These are phyloP conservation scores for Pseudocercospora fuligena DNA, from an alignment of 2,329 filamentous ascomycete genomes.

Conservation along the genomic window DNA sequence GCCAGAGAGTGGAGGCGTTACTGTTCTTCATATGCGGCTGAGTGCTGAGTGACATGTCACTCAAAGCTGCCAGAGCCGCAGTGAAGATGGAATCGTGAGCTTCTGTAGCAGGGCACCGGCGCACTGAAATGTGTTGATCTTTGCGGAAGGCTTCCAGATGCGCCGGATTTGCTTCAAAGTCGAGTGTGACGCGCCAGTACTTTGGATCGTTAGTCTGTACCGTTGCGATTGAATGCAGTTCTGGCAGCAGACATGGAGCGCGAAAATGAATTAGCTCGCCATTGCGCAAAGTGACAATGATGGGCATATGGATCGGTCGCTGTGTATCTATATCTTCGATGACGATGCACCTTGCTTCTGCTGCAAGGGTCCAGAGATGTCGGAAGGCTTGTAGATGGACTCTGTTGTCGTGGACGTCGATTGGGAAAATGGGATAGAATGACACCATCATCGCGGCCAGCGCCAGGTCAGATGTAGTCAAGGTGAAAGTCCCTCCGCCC, in stretches of 20 bases:
- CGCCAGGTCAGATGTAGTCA: constrained; percentile 85
- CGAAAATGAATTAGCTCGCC: constrained; percentile 41
- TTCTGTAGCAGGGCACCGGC: constrained; percentile 61
- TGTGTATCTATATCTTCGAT: constrained; percentile 84
- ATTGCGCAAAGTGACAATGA: constrained; percentile 36
- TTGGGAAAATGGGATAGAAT: constrained; percentile 93
- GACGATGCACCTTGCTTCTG: constrained; percentile 86
- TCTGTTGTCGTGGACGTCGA: constrained; percentile 87
- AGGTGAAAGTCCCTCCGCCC: constrained; percentile 88
- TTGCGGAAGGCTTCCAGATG: constrained; percentile 68
- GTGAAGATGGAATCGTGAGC: constrained; percentile 65
- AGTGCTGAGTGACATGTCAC: constrained; percentile 55
- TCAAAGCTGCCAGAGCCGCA: constrained; percentile 75
- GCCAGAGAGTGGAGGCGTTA: constrained; percentile 55
- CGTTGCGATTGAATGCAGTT: constrained; percentile 65
- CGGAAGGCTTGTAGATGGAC: constrained; percentile 95
- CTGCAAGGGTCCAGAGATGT: constrained; percentile 94
- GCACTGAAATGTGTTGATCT: constrained; percentile 75
- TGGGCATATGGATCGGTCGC: constrained; percentile 67
- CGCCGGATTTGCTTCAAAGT: constrained; percentile 68
- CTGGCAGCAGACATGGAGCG: constrained; percentile 66
- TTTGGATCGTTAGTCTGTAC: constrained; percentile 67
- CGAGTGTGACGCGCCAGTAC: constrained; percentile 82
- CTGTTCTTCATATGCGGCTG: not conserved
- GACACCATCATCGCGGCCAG: constrained; percentile 84